Percentiles rank a stretch among this genome's conserved stretches.
Evolutionary conservation across 2,329 filamentous ascomycete species (phyloP).

Genomic region (Tolypocladium endophyticum): DNA sequence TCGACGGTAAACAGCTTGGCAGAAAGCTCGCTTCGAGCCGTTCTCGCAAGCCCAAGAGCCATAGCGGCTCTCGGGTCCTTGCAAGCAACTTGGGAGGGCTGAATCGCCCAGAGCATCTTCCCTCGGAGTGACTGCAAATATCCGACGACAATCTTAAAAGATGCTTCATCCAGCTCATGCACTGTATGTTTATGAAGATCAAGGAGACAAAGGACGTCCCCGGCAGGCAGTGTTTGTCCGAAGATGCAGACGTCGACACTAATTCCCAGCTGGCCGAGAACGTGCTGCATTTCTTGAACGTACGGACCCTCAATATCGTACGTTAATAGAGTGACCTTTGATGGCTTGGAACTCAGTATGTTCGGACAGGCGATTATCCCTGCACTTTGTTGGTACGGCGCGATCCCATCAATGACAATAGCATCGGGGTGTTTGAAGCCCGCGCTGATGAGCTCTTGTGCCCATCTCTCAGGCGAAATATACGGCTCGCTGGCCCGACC

Average conservation of each 20-base stretch:
- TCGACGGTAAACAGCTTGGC: constrained; percentile 2
- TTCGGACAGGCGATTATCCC: not conserved
- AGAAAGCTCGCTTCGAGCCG: constrained; percentile 3
- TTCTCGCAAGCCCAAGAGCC: constrained; percentile 3
- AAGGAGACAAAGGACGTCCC: constrained; percentile 1
- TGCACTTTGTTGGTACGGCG: not conserved
- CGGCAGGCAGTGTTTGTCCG: not conserved
- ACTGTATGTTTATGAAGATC: constrained; percentile 1
- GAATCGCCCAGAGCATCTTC: constrained; percentile 1
- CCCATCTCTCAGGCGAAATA: constrained; percentile 13
- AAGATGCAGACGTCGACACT: not conserved
- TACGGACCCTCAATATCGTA: not conserved
- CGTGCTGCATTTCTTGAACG: not conserved
- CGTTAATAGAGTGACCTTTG: not conserved
- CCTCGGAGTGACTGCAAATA: not conserved
- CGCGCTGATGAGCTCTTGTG: constrained; percentile 11
- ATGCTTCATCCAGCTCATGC: not conserved
- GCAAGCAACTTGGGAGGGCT: not conserved
- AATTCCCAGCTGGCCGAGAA: not conserved
- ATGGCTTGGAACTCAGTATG: not conserved
- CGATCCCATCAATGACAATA: not conserved
- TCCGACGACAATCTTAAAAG: not conserved
- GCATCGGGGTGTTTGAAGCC: constrained; percentile 10
- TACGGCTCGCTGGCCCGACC: constrained; percentile 13
- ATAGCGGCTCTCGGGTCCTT: constrained; percentile 2